Evolutionary conservation across 352 stramenopile genomes (phyloP).

Genomic region (Pythium rhizo-oryzae): DNA sequence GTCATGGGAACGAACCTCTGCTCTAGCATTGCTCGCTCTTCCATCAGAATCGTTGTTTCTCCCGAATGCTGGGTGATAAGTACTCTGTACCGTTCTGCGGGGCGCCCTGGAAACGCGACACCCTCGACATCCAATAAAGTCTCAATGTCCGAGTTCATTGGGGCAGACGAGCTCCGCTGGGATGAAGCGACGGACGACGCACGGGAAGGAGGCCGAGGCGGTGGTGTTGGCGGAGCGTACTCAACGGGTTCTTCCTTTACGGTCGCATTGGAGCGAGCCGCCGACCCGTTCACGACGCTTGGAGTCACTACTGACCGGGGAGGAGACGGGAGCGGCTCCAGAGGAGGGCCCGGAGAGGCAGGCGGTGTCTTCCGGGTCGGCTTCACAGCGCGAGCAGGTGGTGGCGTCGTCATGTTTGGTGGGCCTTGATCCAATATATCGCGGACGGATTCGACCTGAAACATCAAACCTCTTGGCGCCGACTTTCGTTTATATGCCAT

Average conservation of each 20-base stretch:
- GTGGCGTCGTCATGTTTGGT: neutral
- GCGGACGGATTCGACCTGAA: neutral
- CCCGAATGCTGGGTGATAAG: neutral
- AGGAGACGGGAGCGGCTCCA: neutral
- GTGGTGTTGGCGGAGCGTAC: neutral
- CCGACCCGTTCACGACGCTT: slow-evolving; percentile 1
- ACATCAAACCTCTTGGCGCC: slow-evolving; percentile 12
- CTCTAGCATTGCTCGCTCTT: neutral
- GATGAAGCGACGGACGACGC: slow-evolving; percentile 14
- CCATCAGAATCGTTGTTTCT: slow-evolving; percentile 20
- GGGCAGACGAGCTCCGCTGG: neutral
- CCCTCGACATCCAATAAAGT: slow-evolving; percentile 4
- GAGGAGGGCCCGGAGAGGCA: neutral
- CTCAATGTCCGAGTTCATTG: neutral
- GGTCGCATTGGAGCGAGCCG: neutral
- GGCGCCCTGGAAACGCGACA: slow-evolving; percentile 7
- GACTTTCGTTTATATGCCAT: slow-evolving; percentile 14
- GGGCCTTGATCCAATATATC: neutral
- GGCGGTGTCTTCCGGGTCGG: neutral
- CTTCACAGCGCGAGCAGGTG: neutral
- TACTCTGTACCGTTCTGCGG: slow-evolving; percentile 10
- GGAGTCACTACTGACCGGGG: neutral
- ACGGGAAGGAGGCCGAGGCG: neutral
- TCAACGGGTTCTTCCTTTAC: slow-evolving; percentile 6
- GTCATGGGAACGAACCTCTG: slow-evolving; percentile 7